These are phyloP conservation scores for Leishmania turanica DNA, from an alignment of 208 protist genomes.

Conservation along the genomic window DNA sequence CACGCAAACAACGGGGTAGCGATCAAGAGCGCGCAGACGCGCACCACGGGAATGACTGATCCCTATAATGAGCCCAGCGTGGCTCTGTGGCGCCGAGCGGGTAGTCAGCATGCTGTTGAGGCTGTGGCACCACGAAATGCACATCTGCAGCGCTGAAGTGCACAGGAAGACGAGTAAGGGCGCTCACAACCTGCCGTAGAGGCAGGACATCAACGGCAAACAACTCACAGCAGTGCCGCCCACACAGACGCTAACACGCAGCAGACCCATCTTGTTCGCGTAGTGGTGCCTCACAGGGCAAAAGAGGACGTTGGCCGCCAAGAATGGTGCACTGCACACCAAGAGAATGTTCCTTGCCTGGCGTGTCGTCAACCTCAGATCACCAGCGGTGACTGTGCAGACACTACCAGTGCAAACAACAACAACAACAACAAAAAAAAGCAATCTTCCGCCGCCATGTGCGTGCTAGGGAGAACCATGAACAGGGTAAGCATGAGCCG, in stretches of 20 bases:
- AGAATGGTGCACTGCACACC: constrained; percentile 45
- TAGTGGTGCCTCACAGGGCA: constrained; percentile 34
- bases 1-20: constrained; percentile 54
- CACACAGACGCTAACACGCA: constrained; percentile 34
- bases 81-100: constrained; percentile 34
- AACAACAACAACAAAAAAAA: constrained; percentile 43
- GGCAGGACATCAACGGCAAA: constrained; percentile 25
- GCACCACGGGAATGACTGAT: constrained; percentile 69
- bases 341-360: constrained; percentile 48
- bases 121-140: constrained; percentile 60
- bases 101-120: constrained; percentile 67
- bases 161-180: constrained; percentile 33
- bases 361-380: constrained; percentile 32
- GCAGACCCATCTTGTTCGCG: constrained; percentile 46
- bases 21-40: constrained; percentile 42
- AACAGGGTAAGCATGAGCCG: constrained; percentile 61
- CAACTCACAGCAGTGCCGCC: constrained; percentile 18
- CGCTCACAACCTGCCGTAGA: not conserved
- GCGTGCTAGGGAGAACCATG: constrained; percentile 49
- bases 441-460: constrained; percentile 37
- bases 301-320: constrained; percentile 49
- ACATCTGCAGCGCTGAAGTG: constrained; percentile 38
- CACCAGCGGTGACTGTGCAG: constrained; percentile 29
- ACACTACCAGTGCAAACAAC: constrained; percentile 38
- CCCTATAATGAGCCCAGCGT: constrained; percentile 59